Percentiles rank a stretch among this genome's conserved stretches.
These are phyloP conservation scores for Collybia nuda DNA, from an alignment of 768 basidiomycete genomes.

Conservation along the genomic window DNA sequence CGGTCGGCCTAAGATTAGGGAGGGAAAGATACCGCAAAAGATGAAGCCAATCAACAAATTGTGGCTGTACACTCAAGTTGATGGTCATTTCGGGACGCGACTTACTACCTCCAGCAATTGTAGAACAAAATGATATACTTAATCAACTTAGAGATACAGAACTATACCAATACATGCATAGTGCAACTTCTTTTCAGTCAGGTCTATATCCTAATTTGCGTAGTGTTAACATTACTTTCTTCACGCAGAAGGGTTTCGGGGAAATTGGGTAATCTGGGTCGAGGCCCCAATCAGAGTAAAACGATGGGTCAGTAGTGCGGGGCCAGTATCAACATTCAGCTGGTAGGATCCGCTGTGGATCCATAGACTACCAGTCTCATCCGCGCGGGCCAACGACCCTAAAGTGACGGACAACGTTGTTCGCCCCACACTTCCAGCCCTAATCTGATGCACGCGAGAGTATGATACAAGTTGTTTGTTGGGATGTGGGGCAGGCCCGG, in stretches of 20 bases:
- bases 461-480: conserved; percentile 54
- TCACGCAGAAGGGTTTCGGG: conserved; percentile 21
- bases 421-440: conserved; percentile 18
- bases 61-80: too few species aligned
- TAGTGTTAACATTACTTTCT: too few species aligned
- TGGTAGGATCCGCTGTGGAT: conserved; percentile 45
- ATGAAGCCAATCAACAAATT: too few species aligned
- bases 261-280: conserved; percentile 41
- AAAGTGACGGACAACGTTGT: conserved; percentile 43
- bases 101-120: too few species aligned
- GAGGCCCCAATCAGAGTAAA: conserved; percentile 44
- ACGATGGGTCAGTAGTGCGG: conserved; percentile 30
- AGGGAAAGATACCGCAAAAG: too few species aligned
- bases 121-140: too few species aligned
- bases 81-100: too few species aligned
- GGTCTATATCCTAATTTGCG: too few species aligned
- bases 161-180: too few species aligned
- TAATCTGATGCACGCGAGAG: conserved; percentile 33
- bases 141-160: too few species aligned
- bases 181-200: too few species aligned
- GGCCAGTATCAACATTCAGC: conserved; percentile 40
- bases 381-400: conserved; percentile 50
- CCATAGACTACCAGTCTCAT: conserved; percentile 42
- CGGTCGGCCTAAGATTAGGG: too few species aligned
- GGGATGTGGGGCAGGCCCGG: conserved; percentile 50